phyloP scores from a whole-genome alignment of 352 stramenopile species.

The Phytophthora melonis region DNA sequence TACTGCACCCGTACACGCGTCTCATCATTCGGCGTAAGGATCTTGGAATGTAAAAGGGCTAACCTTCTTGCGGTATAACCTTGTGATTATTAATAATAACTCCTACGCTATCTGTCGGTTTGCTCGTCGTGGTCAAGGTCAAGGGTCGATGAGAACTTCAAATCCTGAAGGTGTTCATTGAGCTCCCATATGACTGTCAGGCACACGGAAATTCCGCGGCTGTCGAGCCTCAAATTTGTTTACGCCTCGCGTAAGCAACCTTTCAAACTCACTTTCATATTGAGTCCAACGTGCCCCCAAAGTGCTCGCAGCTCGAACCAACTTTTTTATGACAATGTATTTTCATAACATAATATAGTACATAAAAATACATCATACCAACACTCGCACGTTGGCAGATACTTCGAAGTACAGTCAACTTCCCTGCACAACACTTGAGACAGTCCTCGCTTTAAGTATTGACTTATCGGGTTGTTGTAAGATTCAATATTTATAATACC shows the following conservation, averaged over 20 bases:
- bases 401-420: not conserved
- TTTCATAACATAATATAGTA: no score
- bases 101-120: no score
- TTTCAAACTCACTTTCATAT: not conserved
- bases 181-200: constrained; percentile 7
- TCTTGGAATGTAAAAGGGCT: no score
- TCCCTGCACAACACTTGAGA: constrained; percentile 12
- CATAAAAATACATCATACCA: no score
- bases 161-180: not conserved
- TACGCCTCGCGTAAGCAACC: no score
- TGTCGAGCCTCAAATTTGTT: not conserved
- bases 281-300: not conserved
- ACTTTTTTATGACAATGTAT: no score
- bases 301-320: not conserved
- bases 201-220: not conserved
- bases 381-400: not conserved
- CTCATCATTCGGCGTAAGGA: no score
- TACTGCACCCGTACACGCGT: no score
- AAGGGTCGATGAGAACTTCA: not conserved
- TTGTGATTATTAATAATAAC: no score
- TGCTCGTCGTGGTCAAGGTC: no score
- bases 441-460: constrained; percentile 16
- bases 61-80: no score
- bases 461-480: not conserved
- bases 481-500: no score